Percentiles rank a stretch among this genome's conserved stretches.
Conservation (phyloP, 345 rosid genomes). For the Diplotaxis tenuifolia region DNA sequence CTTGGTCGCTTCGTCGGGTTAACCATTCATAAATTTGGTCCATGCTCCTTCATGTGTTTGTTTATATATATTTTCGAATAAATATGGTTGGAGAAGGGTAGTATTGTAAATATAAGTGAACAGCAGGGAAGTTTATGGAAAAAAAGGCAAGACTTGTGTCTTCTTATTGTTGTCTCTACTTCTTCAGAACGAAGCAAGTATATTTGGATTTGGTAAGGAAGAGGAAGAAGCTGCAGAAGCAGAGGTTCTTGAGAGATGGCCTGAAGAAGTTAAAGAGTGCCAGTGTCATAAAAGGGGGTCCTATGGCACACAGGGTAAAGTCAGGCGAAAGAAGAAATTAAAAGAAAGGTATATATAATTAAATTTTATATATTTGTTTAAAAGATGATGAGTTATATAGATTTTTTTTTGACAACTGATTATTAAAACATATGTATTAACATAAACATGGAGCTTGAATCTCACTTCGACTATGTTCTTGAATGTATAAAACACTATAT, state of each 20-base stretch:
- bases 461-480: conserved; percentile 20
- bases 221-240: conserved; percentile 25
- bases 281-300: conserved; percentile 16
- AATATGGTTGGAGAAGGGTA: conserved; percentile 13
- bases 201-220: conserved; percentile 15
- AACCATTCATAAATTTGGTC: conserved; percentile 13
- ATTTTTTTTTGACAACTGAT: no score
- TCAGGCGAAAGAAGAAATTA: conserved; percentile 25
- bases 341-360: conserved; percentile 22
- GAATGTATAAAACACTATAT: conserved; percentile 10
- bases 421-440: conserved; percentile 9
- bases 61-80: background rate
- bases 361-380: background rate
- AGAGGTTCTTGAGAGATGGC: conserved; percentile 25
- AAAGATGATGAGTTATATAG: conserved; percentile 1
- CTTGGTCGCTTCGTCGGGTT: conserved; percentile 9
- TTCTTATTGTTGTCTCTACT: conserved; percentile 28
- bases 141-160: conserved; percentile 15
- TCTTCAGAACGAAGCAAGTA: conserved; percentile 20
- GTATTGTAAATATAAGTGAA: background rate
- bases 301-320: conserved; percentile 43
- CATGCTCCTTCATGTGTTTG: background rate
- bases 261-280: conserved; percentile 27
- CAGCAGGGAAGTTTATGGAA: background rate
- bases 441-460: conserved; percentile 10